Percentiles rank a stretch among this genome's conserved stretches.
Conservation (phyloP, 805 yeast species). For the Suhomyces sp. region DNA sequence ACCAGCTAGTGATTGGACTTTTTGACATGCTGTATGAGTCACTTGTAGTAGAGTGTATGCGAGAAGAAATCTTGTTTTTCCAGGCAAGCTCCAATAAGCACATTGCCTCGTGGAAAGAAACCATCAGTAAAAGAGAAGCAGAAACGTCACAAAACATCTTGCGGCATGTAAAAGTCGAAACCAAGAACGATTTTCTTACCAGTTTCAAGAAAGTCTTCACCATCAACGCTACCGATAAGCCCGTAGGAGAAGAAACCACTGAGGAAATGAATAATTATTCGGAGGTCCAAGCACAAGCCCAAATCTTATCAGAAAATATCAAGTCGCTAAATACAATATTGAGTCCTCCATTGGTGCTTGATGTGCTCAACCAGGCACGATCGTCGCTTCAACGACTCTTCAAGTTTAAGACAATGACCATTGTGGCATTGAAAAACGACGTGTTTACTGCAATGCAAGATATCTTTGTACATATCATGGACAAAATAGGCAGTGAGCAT, state of each 20-base stretch:
- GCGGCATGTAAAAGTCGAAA: constrained; percentile 47
- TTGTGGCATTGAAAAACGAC: constrained; percentile 31
- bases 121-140: constrained; percentile 42
- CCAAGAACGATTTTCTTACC: constrained; percentile 29
- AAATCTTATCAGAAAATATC: constrained; percentile 70
- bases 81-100: constrained; percentile 22
- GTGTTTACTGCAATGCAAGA: constrained; percentile 46
- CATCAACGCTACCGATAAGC: constrained; percentile 9
- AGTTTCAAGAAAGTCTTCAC: constrained; percentile 25
- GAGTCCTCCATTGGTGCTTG: constrained; percentile 75
- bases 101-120: constrained; percentile 32
- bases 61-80: constrained; percentile 34
- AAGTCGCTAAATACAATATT: constrained; percentile 73
- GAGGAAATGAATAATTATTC: constrained; percentile 38
- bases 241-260: not conserved
- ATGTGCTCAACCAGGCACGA: constrained; percentile 67
- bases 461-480: constrained; percentile 66
- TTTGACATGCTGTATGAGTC: constrained; percentile 43
- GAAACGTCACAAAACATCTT: constrained; percentile 48
- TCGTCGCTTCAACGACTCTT: constrained; percentile 56
- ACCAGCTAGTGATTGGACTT: constrained; percentile 30
- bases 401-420: constrained; percentile 31
- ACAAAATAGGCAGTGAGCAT: constrained; percentile 66
- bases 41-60: constrained; percentile 36
- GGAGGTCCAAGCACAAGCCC: constrained; percentile 77